phyloP scores from a whole-genome alignment of 306 rosid species.

The Cucumis hystrix region DNA sequence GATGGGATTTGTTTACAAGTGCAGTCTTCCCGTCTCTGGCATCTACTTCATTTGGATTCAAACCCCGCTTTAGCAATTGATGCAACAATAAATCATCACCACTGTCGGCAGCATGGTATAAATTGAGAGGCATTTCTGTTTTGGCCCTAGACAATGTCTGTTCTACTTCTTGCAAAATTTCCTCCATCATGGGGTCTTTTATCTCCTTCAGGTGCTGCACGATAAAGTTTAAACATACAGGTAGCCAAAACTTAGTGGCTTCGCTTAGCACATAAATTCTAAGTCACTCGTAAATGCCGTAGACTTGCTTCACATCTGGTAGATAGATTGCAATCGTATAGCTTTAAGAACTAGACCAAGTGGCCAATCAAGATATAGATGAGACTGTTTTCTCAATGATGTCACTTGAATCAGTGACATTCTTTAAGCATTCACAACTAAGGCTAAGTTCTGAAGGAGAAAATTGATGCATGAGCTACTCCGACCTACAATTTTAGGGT shows the following conservation, averaged over 20 bases:
- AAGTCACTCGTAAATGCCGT: neutral
- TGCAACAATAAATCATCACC: slow-evolving; percentile 67
- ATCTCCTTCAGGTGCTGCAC: slow-evolving; percentile 55
- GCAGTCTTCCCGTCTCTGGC: slow-evolving; percentile 49
- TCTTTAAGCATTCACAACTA: neutral
- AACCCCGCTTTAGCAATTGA: slow-evolving; percentile 52
- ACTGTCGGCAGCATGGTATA: slow-evolving; percentile 55
- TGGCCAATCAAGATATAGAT: neutral
- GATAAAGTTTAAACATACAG: neutral
- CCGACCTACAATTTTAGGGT: too few relatives aligned
- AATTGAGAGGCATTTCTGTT: slow-evolving; percentile 56
- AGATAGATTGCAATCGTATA: neutral
- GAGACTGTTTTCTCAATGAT: neutral
- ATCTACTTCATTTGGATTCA: slow-evolving; percentile 61
- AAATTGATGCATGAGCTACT: neutral
- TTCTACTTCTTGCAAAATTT: slow-evolving; percentile 53
- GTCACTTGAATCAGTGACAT: neutral
- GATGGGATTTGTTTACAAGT: slow-evolving; percentile 35
- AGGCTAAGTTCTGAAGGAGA: neutral
- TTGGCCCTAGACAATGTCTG: slow-evolving; percentile 59
- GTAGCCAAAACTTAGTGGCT: neutral
- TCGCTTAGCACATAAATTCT: neutral
- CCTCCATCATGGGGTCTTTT: slow-evolving; percentile 61
- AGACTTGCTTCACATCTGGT: neutral
- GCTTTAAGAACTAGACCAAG: neutral